Evolutionary conservation across 305 asterid genomes (phyloP).

Genomic region (Rubia balearica): DNA sequence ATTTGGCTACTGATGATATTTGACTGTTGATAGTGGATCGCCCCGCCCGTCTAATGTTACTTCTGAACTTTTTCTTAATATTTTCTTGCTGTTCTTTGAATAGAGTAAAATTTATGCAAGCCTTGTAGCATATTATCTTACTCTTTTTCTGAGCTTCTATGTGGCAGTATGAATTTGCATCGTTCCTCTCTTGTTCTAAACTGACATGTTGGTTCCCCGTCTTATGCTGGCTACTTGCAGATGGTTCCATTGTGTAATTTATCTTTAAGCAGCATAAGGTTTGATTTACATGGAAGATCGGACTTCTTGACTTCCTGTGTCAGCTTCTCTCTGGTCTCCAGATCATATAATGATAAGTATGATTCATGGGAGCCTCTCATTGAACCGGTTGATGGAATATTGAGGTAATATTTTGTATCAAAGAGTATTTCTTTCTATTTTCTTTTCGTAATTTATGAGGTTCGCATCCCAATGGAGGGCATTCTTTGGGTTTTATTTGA

Average conservation of each 20-base stretch:
- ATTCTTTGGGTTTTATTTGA: not conserved
- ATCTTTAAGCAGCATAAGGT: conserved; percentile 66
- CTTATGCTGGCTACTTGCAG: conserved; percentile 36
- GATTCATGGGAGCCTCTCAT: conserved; percentile 98
- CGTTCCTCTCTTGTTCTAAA: not conserved
- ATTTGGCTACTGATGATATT: not conserved
- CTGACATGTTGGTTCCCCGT: conserved; percentile 19
- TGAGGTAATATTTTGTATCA: conserved; percentile 47
- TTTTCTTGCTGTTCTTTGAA: not conserved
- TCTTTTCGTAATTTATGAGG: not conserved
- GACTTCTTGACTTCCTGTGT: conserved; percentile 53
- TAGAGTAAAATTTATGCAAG: not conserved
- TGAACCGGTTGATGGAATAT: conserved; percentile 82
- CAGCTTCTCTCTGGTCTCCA: conserved; percentile 62
- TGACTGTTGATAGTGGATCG: not conserved
- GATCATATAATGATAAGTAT: conserved; percentile 85
- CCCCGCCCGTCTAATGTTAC: not conserved
- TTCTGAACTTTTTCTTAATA: not conserved
- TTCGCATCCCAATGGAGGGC: not conserved
- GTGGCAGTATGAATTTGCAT: not conserved
- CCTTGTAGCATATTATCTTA: not conserved
- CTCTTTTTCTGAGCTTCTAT: not conserved
- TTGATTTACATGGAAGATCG: conserved; percentile 58
- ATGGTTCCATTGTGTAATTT: conserved; percentile 89
- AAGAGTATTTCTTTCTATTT: not conserved